Conservation (phyloP, 2,329 filamentous ascomycete genomes). For the Fusarium vanettenii region DNA sequence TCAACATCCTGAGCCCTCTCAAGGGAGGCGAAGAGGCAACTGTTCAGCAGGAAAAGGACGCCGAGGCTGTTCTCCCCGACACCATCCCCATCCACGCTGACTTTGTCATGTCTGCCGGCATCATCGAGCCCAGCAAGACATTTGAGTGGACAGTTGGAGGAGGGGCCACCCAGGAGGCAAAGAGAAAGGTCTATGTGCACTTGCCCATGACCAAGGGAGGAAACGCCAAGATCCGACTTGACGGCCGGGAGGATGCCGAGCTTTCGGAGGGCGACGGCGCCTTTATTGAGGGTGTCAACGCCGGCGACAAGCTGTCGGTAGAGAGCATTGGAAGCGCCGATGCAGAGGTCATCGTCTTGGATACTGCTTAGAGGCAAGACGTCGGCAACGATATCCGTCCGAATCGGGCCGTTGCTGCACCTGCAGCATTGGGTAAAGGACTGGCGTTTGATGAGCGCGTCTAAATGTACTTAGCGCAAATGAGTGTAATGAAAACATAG, state of each 20-base stretch:
- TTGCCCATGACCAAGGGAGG: conserved; percentile 83
- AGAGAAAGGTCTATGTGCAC: conserved; percentile 83
- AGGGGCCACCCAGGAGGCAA: conserved; percentile 60
- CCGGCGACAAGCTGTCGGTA: conserved; percentile 71
- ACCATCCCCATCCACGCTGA: conserved; percentile 88
- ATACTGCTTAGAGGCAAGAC: conserved; percentile 62
- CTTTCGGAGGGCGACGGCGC: conserved; percentile 84
- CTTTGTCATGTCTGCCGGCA: conserved; percentile 82
- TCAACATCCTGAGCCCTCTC: conserved; percentile 81
- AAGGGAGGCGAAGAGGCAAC: conserved; percentile 74
- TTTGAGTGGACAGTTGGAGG: conserved; percentile 81
- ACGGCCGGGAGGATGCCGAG: conserved; percentile 71
- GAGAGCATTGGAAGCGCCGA: conserved; percentile 77
- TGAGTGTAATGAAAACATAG: conserved; percentile 8
- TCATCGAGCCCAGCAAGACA: conserved; percentile 72
- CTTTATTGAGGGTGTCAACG: conserved; percentile 74
- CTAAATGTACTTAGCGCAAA: conserved; percentile 25
- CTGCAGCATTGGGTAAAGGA: neutral
- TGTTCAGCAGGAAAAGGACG: conserved; percentile 70
- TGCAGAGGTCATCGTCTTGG: conserved; percentile 76
- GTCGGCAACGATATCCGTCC: neutral
- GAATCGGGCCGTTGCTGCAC: neutral
- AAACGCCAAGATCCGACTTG: conserved; percentile 77
- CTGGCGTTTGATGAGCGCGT: neutral
- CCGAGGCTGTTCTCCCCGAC: conserved; percentile 68